Percentiles rank a stretch among this genome's conserved stretches.
These are phyloP conservation scores for Pistacia atlantica DNA, from an alignment of 345 rosid species.

Conservation along the genomic window DNA sequence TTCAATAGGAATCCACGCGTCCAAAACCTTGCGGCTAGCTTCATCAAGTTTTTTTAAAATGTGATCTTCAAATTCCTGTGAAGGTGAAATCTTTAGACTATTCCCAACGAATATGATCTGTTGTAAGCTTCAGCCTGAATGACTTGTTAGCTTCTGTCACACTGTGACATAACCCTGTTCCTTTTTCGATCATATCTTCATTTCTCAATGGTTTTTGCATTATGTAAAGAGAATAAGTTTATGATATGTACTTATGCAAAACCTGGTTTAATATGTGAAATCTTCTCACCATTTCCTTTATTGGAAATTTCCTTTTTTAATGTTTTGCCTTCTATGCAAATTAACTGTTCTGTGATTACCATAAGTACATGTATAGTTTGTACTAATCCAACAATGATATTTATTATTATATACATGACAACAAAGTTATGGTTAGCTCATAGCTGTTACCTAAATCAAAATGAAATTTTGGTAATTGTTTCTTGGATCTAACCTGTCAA, in stretches of 20 bases:
- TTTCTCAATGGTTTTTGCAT: neutral
- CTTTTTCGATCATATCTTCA: neutral
- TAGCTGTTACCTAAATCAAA: neutral
- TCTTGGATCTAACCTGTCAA: neutral
- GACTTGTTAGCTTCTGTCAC: neutral
- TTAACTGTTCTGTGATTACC: neutral
- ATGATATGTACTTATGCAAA: neutral
- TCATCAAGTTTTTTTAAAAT: slow-evolving; percentile 22
- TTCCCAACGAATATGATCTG: slow-evolving; percentile 40
- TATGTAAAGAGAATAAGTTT: neutral
- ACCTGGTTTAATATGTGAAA: neutral
- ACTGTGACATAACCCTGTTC: neutral
- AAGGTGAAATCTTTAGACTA: slow-evolving; percentile 33
- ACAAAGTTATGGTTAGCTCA: neutral
- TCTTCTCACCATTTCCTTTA: neutral
- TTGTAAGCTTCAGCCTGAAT: slow-evolving; percentile 25
- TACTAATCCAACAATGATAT: neutral
- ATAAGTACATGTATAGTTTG: neutral
- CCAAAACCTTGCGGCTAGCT: slow-evolving; percentile 12
- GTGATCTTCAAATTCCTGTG: slow-evolving; percentile 27
- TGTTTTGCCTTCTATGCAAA: neutral
- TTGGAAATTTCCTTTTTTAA: neutral
- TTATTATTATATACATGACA: neutral
- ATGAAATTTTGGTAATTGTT: neutral
- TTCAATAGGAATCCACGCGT: slow-evolving; percentile 19